These are phyloP conservation scores for Cucumis melo DNA, from an alignment of 306 rosid species.

Conservation along the genomic window DNA sequence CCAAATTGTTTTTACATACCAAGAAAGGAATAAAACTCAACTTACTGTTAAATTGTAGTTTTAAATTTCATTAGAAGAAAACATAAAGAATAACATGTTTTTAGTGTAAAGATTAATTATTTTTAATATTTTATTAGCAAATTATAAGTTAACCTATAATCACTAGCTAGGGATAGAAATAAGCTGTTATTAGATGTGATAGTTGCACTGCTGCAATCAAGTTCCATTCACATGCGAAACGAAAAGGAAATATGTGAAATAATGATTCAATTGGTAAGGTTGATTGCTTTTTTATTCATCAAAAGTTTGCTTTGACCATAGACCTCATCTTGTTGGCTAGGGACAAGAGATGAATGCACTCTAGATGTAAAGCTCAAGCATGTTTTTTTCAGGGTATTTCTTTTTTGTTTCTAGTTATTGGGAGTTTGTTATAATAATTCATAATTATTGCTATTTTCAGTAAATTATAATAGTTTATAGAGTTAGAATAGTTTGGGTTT, in stretches of 20 bases:
- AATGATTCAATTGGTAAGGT: background rate
- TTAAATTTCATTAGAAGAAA: background rate
- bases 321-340: background rate
- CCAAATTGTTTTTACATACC: background rate
- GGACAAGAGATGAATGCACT: background rate
- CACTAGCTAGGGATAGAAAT: background rate
- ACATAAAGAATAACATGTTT: background rate
- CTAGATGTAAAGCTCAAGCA: background rate
- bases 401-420: too few relatives aligned
- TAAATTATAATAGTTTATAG: too few relatives aligned
- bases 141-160: background rate
- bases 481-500: too few relatives aligned
- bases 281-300: background rate
- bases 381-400: too few relatives aligned
- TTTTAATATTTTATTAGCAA: background rate
- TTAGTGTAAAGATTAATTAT: background rate
- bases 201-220: background rate
- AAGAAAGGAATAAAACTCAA: background rate
- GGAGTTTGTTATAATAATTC: too few relatives aligned
- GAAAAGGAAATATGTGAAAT: background rate
- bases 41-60: too few relatives aligned
- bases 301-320: background rate
- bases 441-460: too few relatives aligned
- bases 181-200: background rate
- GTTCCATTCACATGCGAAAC: background rate